Evolutionary conservation across 2,329 filamentous ascomycete genomes (phyloP).

Genomic region (Ophiosphaerella korrae): DNA sequence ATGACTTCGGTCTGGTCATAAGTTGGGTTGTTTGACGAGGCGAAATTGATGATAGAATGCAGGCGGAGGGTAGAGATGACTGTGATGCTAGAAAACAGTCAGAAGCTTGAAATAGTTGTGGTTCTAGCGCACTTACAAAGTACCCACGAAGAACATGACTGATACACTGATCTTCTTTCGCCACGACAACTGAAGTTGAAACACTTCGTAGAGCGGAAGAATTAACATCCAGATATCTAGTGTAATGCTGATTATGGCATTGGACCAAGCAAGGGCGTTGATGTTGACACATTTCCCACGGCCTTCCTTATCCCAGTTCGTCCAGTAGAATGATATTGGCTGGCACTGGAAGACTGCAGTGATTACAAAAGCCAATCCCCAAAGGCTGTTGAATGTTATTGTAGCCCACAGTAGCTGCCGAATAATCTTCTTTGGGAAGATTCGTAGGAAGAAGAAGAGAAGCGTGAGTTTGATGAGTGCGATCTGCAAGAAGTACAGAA

Average conservation of each 20-base stretch:
- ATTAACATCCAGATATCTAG: constrained; percentile 29
- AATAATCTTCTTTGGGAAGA: constrained; percentile 27
- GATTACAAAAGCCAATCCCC: constrained; percentile 21
- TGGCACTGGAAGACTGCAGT: constrained; percentile 34
- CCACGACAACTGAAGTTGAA: constrained; percentile 29
- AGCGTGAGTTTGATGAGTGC: constrained; percentile 30
- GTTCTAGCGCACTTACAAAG: constrained; percentile 24
- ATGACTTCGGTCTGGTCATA: constrained; percentile 34
- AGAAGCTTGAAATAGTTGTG: constrained; percentile 8
- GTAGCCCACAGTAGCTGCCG: constrained; percentile 14
- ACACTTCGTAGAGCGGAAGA: constrained; percentile 38
- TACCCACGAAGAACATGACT: constrained; percentile 42
- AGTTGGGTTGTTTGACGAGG: constrained; percentile 44
- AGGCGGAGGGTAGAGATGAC: constrained; percentile 50
- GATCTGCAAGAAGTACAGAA: constrained; percentile 35
- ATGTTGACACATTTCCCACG: constrained; percentile 34
- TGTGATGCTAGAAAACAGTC: constrained; percentile 18
- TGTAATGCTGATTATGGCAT: constrained; percentile 33
- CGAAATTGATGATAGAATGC: constrained; percentile 48
- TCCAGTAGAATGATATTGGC: constrained; percentile 39
- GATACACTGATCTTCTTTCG: constrained; percentile 41
- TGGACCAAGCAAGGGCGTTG: constrained; percentile 37
- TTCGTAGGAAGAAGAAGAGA: constrained; percentile 29
- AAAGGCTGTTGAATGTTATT: constrained; percentile 22
- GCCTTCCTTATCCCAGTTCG: constrained; percentile 25